Conservation (phyloP, 306 rosid genomes). For the Geum urbanum region DNA sequence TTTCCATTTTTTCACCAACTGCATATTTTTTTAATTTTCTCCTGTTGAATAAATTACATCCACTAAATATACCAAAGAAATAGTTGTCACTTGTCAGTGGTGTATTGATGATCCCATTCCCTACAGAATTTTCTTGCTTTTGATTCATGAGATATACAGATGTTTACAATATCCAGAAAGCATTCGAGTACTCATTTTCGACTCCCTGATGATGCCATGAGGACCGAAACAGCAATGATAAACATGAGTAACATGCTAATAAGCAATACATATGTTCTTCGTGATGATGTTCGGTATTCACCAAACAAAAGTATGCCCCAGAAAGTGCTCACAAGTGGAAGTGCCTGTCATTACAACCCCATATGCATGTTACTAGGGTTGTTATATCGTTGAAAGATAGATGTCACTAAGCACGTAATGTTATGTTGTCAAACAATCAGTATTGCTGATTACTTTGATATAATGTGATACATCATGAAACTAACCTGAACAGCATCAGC, state of each 20-base stretch:
- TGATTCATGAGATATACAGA: neutral
- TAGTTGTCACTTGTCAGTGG: neutral
- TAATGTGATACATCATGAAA: conserved; percentile 10
- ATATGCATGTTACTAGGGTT: neutral
- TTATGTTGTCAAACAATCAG: neutral
- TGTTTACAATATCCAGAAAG: neutral
- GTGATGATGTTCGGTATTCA: conserved; percentile 73
- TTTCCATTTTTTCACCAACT: neutral
- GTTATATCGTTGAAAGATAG: neutral
- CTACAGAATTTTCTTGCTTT: neutral
- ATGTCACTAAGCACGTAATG: neutral
- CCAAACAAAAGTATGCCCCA: conserved; percentile 83
- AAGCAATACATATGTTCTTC: conserved; percentile 59
- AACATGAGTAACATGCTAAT: conserved; percentile 70
- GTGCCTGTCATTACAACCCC: conserved; percentile 45
- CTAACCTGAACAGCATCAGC: conserved; percentile 97
- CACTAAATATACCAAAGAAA: neutral
- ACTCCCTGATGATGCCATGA: conserved; percentile 81
- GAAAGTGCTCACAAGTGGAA: conserved; percentile 91
- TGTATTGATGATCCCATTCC: neutral
- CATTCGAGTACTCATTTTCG: conserved; percentile 35
- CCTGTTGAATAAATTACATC: neutral
- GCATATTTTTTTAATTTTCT: neutral
- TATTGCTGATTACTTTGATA: neutral
- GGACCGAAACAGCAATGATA: conserved; percentile 59